Evolutionary conservation across 306 rosid species (phyloP).

Genomic region (Bauhinia variegata): DNA sequence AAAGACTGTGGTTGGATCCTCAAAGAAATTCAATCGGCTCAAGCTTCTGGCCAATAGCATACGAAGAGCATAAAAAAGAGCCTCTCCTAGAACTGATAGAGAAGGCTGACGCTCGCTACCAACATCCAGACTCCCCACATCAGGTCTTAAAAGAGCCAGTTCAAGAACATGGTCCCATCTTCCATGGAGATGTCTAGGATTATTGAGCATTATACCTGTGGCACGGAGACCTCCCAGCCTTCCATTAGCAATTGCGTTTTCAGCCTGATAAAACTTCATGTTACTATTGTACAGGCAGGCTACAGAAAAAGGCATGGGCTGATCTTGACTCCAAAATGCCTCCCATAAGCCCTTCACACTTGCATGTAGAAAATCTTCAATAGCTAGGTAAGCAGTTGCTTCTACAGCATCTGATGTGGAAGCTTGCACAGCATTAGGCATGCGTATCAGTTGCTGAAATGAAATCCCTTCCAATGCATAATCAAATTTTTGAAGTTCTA

Average conservation of each 20-base stretch:
- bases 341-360: slow-evolving; percentile 93
- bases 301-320: slow-evolving; percentile 89
- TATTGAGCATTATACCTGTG: slow-evolving; percentile 76
- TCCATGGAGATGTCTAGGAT: slow-evolving; percentile 87
- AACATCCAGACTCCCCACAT: slow-evolving; percentile 59
- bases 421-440: slow-evolving; percentile 84
- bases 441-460: slow-evolving; percentile 93
- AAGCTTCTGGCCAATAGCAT: slow-evolving; percentile 82
- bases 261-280: slow-evolving; percentile 88
- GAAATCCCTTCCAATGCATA: slow-evolving; percentile 95
- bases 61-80: slow-evolving; percentile 81
- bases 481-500: slow-evolving; percentile 95
- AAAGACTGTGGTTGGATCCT: slow-evolving; percentile 67
- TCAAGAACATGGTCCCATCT: slow-evolving; percentile 93
- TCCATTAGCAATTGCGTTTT: slow-evolving; percentile 83
- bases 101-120: slow-evolving; percentile 66
- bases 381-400: slow-evolving; percentile 87
- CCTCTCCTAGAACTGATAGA: slow-evolving; percentile 73
- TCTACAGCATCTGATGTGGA: slow-evolving; percentile 85
- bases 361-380: slow-evolving; percentile 95
- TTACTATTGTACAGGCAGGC: slow-evolving; percentile 72
- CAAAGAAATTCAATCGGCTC: slow-evolving; percentile 68
- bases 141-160: slow-evolving; percentile 80
- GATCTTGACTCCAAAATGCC: slow-evolving; percentile 93
- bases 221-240: slow-evolving; percentile 86